These are phyloP conservation scores for Chloranthus sessilifolius DNA, from an alignment of 164 flowering plant species.

Conservation along the genomic window DNA sequence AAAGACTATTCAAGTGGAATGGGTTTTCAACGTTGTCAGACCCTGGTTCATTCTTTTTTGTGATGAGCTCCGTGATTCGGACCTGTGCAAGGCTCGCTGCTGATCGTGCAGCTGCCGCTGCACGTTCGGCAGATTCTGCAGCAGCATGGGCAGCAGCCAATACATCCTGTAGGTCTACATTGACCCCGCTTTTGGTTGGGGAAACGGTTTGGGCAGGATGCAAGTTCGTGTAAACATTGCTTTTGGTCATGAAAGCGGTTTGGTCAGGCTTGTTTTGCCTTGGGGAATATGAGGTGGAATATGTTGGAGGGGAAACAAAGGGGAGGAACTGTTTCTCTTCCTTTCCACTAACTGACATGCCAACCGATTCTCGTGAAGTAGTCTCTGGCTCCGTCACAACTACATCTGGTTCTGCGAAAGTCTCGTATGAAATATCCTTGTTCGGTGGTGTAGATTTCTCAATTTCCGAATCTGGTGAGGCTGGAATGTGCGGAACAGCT, in stretches of 20 bases:
- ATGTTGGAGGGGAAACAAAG: constrained; percentile 54
- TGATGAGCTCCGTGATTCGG: constrained; percentile 63
- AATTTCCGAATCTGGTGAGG: constrained; percentile 19
- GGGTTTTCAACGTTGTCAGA: constrained; percentile 25
- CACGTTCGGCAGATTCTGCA: constrained; percentile 87
- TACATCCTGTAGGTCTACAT: constrained; percentile 78
- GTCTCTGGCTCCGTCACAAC: constrained; percentile 19
- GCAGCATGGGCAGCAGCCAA: constrained; percentile 89
- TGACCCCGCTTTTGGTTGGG: constrained; percentile 28
- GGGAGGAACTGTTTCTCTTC: constrained; percentile 64
- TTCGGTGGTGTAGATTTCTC: constrained; percentile 13
- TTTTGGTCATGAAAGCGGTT: constrained; percentile 24
- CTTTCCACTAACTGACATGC: constrained; percentile 9
- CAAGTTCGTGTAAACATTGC: background rate
- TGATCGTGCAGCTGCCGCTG: constrained; percentile 90
- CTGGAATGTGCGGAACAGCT: constrained; percentile 11
- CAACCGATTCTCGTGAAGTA: constrained; percentile 12
- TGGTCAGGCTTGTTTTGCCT: constrained; percentile 13
- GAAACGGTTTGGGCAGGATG: constrained; percentile 1
- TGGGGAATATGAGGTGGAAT: constrained; percentile 31
- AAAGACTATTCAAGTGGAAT: constrained; percentile 14
- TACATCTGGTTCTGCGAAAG: constrained; percentile 22
- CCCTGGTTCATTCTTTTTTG: constrained; percentile 34
- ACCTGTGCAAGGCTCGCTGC: constrained; percentile 86
- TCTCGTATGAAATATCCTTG: constrained; percentile 13